Evolutionary conservation across 140 eudicot genomes (phyloP).

Genomic region (Bidens hawaiensis): DNA sequence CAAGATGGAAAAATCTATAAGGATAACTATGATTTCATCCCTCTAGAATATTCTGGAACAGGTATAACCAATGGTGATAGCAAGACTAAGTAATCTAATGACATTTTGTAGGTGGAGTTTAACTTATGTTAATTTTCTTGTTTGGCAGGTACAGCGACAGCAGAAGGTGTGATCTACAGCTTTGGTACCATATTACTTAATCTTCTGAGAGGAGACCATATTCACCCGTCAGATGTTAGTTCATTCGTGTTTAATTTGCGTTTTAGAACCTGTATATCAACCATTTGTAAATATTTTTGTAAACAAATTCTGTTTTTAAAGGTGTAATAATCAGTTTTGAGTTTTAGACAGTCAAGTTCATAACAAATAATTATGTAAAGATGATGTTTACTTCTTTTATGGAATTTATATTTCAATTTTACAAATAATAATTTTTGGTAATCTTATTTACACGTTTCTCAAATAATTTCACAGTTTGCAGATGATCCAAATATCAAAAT

Average conservation of each 20-base stretch:
- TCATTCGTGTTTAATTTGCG: not conserved
- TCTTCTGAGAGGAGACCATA: slow-evolving; percentile 88
- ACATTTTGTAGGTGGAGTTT: too few relatives aligned
- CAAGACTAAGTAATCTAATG: too few relatives aligned
- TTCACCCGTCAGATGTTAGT: slow-evolving; percentile 79
- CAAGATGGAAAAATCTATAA: too few relatives aligned
- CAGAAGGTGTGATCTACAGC: slow-evolving; percentile 81
- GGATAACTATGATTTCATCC: too few relatives aligned
- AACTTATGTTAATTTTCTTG: not conserved
- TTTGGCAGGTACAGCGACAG: slow-evolving; percentile 70
- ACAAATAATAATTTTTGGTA: too few relatives aligned
- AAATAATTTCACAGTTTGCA: too few relatives aligned
- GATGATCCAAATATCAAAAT: not conserved
- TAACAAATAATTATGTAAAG: not conserved
- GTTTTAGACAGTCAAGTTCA: not conserved
- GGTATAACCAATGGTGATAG: too few relatives aligned
- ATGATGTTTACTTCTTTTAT: not conserved
- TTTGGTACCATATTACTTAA: slow-evolving; percentile 82
- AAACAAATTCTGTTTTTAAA: not conserved
- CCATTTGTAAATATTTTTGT: not conserved
- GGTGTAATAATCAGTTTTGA: not conserved
- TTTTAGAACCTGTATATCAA: not conserved
- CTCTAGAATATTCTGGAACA: too few relatives aligned
- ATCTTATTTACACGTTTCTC: too few relatives aligned
- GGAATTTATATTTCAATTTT: not conserved